phyloP scores from a whole-genome alignment of 1,139 yeast genomes.

The Yamadazyma diospyri region DNA sequence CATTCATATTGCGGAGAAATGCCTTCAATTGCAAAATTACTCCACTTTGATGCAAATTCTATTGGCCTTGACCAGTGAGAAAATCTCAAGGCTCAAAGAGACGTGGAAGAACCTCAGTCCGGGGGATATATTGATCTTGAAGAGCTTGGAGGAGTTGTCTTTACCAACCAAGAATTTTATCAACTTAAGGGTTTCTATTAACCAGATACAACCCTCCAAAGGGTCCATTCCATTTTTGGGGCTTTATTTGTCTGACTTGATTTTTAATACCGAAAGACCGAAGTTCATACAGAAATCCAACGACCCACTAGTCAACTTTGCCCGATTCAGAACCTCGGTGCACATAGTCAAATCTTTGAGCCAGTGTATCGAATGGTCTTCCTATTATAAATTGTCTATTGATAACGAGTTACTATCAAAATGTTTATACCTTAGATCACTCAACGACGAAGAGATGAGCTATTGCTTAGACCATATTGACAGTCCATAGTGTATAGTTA shows the following conservation, averaged over 20 bases:
- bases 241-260: constrained; percentile 76
- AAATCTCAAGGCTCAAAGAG: constrained; percentile 55
- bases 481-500: constrained; percentile 3
- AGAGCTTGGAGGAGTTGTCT: constrained; percentile 61
- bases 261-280: constrained; percentile 73
- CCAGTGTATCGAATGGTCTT: constrained; percentile 83
- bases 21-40: constrained; percentile 71
- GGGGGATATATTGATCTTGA: constrained; percentile 58
- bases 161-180: constrained; percentile 66
- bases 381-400: constrained; percentile 49
- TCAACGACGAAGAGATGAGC: constrained; percentile 76
- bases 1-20: constrained; percentile 79
- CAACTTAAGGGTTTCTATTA: constrained; percentile 60
- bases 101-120: constrained; percentile 70
- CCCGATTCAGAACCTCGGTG: constrained; percentile 74
- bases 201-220: constrained; percentile 57
- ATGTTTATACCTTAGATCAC: constrained; percentile 75
- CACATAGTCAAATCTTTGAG: constrained; percentile 75
- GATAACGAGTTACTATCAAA: constrained; percentile 69
- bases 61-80: constrained; percentile 74
- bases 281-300: constrained; percentile 31
- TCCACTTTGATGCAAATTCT: constrained; percentile 86
- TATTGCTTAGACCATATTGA: constrained; percentile 17
- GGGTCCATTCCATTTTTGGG: constrained; percentile 94
- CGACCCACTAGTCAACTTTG: constrained; percentile 63